Evolutionary conservation across 495 filamentous ascomycete genomes (phyloP).

Genomic region (Emericellopsis terricola): DNA sequence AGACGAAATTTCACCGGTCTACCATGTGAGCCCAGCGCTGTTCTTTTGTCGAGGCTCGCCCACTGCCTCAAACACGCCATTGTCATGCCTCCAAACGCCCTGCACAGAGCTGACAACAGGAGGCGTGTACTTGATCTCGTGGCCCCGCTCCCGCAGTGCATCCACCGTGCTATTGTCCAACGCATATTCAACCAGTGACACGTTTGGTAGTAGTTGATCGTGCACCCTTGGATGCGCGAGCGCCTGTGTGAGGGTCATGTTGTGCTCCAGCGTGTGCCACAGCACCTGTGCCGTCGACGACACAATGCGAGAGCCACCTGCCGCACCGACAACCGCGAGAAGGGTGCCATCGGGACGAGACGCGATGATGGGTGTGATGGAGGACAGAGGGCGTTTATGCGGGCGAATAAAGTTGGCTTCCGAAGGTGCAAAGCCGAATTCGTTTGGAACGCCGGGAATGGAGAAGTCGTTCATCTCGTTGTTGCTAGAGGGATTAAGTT

Average conservation of each 20-base stretch:
- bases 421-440: slow-evolving; percentile 68
- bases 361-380: slow-evolving; percentile 61
- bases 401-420: slow-evolving; percentile 67
- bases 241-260: slow-evolving; percentile 36
- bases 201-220: slow-evolving; percentile 64
- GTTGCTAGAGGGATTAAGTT: slow-evolving; percentile 31
- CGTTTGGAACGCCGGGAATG: slow-evolving; percentile 56
- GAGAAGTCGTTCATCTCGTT: slow-evolving; percentile 90
- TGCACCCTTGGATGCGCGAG: slow-evolving; percentile 55
- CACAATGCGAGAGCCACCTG: slow-evolving; percentile 80
- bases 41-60: slow-evolving; percentile 60
- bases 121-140: slow-evolving; percentile 58
- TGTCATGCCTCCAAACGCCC: slow-evolving; percentile 40
- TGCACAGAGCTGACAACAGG: slow-evolving; percentile 53
- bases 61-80: slow-evolving; percentile 44
- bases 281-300: slow-evolving; percentile 65
- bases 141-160: slow-evolving; percentile 42
- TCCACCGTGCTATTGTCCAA: slow-evolving; percentile 49
- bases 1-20: slow-evolving; percentile 3
- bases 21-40: slow-evolving; percentile 55
- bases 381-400: slow-evolving; percentile 64
- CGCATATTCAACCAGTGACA: slow-evolving; percentile 48
- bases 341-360: slow-evolving; percentile 46
- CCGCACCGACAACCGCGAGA: slow-evolving; percentile 55
- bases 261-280: slow-evolving; percentile 44